These are phyloP conservation scores for Chaetomiaceae sp. DNA, from an alignment of 2,329 filamentous ascomycete species.

Conservation along the genomic window DNA sequence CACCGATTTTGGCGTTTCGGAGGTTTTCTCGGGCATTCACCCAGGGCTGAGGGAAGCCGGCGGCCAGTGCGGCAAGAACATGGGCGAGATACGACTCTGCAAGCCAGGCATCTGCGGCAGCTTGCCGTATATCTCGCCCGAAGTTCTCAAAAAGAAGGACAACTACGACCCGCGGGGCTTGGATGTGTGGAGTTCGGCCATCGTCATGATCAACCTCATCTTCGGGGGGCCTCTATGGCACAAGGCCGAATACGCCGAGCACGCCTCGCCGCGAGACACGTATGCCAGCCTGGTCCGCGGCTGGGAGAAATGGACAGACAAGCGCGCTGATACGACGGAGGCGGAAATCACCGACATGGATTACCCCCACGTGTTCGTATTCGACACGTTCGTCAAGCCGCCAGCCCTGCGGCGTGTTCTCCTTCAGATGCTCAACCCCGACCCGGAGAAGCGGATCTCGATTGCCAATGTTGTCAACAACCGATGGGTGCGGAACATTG, in stretches of 20 bases:
- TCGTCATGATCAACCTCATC: conserved; percentile 75
- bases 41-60: conserved; percentile 70
- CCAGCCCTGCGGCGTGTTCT: conserved; percentile 66
- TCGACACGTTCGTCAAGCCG: conserved; percentile 63
- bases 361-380: conserved; percentile 60
- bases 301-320: conserved; percentile 64
- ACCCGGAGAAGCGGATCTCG: conserved; percentile 65
- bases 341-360: conserved; percentile 50
- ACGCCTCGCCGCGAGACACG: conserved; percentile 36
- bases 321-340: conserved; percentile 40
- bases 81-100: conserved; percentile 67
- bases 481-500: conserved; percentile 68
- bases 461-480: conserved; percentile 66
- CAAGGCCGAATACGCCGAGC: conserved; percentile 53
- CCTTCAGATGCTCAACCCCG: conserved; percentile 76
- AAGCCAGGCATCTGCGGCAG: conserved; percentile 79
- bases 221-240: conserved; percentile 72
- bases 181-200: conserved; percentile 81
- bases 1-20: conserved; percentile 85
- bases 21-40: conserved; percentile 78
- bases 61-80: conserved; percentile 68
- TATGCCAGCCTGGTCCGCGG: conserved; percentile 62
- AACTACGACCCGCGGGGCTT: conserved; percentile 69
- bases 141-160: conserved; percentile 66
- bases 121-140: conserved; percentile 81